phyloP scores from a whole-genome alignment of 257 asterid species.

The Solanum etuberosum region DNA sequence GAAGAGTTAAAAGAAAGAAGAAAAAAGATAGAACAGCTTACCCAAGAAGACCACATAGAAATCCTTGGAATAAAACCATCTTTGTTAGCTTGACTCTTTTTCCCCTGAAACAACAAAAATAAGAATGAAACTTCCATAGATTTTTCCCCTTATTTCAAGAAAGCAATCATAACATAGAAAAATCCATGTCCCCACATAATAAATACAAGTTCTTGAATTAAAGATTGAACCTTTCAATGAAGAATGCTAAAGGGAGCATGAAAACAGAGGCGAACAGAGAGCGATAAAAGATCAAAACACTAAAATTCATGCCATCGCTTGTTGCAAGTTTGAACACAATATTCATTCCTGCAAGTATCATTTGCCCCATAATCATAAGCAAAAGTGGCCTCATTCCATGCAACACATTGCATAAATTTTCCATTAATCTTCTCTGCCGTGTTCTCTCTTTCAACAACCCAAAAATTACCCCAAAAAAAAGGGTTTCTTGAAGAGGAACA shows the following conservation, averaged over 20 bases:
- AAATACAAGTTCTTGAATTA: neutral
- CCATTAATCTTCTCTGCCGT: neutral
- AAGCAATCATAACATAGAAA: neutral
- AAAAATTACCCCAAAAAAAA: neutral
- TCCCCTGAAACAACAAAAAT: conserved; percentile 22
- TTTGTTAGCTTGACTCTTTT: conserved; percentile 48
- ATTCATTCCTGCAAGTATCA: conserved; percentile 20
- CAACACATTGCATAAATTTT: conserved; percentile 5
- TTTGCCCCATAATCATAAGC: conserved; percentile 35
- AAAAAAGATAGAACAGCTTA: neutral
- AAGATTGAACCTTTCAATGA: conserved; percentile 34
- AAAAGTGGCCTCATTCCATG: conserved; percentile 46
- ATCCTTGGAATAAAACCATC: conserved; percentile 26
- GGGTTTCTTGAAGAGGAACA: neutral
- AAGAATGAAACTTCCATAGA: neutral
- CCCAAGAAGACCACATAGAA: conserved; percentile 57
- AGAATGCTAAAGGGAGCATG: conserved; percentile 39
- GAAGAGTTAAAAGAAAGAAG: neutral
- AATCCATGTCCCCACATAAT: neutral
- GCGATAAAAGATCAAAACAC: conserved; percentile 42
- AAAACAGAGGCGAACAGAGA: conserved; percentile 46
- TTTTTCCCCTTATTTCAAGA: neutral
- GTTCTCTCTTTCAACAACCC: neutral
- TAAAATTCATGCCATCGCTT: conserved; percentile 43
- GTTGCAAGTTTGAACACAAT: conserved; percentile 39